Evolutionary conservation across 2,329 filamentous ascomycete species (phyloP).

Genomic region (Sporothrix schenckii): DNA sequence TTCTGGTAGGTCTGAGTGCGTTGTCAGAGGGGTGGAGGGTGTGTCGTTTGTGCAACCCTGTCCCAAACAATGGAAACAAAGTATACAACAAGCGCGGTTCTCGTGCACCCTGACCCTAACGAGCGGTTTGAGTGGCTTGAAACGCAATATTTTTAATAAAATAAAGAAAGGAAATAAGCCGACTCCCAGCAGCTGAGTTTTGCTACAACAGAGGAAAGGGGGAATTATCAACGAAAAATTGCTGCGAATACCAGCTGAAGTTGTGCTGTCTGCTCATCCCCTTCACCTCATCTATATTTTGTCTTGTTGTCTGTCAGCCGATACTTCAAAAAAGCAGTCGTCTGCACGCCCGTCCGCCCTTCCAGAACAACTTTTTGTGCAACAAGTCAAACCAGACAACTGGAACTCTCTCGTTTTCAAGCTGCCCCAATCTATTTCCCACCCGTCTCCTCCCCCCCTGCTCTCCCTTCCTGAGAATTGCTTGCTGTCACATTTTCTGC

Average conservation of each 20-base stretch:
- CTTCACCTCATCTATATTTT: background rate
- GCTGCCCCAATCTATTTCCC: background rate
- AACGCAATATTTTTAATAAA: background rate
- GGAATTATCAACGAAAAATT: background rate
- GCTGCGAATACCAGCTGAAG: background rate
- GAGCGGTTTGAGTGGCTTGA: constrained; percentile 14
- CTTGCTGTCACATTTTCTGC: constrained; percentile 8
- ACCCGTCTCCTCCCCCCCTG: background rate
- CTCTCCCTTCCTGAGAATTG: background rate
- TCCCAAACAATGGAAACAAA: constrained; percentile 8
- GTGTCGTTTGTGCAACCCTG: constrained; percentile 4
- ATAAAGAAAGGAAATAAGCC: no score
- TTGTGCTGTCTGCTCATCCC: background rate
- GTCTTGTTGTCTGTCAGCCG: background rate
- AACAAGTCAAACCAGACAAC: background rate
- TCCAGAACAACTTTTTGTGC: background rate
- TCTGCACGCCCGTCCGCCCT: background rate
- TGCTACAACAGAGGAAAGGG: background rate
- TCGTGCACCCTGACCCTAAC: background rate
- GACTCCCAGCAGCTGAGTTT: background rate
- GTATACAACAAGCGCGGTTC: background rate
- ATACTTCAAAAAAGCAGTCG: background rate
- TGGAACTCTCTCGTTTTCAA: background rate
- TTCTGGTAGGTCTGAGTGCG: background rate
- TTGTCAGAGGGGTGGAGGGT: no score